These are phyloP conservation scores for Colletotrichum noveboracense DNA, from an alignment of 2,329 filamentous ascomycete genomes.

Conservation along the genomic window DNA sequence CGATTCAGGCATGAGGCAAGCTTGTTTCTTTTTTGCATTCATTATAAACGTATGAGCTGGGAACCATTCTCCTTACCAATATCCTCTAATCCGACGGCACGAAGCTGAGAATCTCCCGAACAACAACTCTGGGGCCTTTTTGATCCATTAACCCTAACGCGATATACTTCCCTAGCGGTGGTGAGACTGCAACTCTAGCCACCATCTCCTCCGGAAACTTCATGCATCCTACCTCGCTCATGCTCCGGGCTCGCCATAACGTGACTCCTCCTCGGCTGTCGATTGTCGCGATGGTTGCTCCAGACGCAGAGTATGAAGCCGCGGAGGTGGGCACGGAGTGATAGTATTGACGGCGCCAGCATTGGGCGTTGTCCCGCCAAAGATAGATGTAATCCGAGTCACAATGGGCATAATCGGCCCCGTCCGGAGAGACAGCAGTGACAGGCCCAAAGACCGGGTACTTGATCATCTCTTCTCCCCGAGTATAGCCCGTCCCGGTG, in stretches of 20 bases:
- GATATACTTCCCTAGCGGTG: background rate
- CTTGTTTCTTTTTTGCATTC: background rate
- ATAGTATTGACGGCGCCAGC: background rate
- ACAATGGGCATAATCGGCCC: background rate
- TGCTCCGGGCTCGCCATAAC: background rate
- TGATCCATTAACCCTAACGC: background rate
- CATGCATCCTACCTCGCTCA: background rate
- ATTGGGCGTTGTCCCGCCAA: background rate
- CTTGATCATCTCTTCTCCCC: background rate
- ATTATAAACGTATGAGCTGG: background rate
- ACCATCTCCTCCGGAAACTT: conserved; percentile 1
- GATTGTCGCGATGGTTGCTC: background rate
- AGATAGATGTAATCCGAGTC: background rate
- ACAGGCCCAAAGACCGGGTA: background rate
- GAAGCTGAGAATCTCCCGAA: background rate
- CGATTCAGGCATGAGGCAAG: conserved; percentile 2
- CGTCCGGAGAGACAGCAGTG: background rate
- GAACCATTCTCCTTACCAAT: background rate
- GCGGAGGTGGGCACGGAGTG: background rate
- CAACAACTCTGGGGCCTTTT: background rate
- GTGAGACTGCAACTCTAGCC: background rate
- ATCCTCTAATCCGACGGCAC: background rate
- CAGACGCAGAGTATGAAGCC: background rate
- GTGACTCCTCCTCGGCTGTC: background rate
- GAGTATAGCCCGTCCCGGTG: background rate